Evolutionary conservation across 1,139 yeast genomes (phyloP).

Genomic region (Kurtzmaniella quercitrusa): DNA sequence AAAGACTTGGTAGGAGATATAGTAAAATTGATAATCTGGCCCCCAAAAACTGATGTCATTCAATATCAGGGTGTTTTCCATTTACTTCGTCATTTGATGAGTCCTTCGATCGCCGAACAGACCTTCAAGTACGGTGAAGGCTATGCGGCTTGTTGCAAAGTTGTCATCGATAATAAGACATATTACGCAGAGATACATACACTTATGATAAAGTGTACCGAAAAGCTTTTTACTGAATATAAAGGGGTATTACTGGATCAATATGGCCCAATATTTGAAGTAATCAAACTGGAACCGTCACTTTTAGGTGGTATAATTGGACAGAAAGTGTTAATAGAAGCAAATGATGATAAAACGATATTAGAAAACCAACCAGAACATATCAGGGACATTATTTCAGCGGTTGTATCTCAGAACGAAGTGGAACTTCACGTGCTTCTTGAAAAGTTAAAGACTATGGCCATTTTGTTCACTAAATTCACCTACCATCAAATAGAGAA

Average conservation of each 20-base stretch:
- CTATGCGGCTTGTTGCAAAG: conserved; percentile 15
- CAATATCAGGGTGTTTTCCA: conserved; percentile 37
- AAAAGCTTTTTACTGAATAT: conserved; percentile 19
- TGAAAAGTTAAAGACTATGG: conserved; percentile 29
- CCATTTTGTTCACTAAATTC: conserved; percentile 16
- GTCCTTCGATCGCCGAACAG: conserved; percentile 12
- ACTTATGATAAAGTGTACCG: conserved; percentile 26
- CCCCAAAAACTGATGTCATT: conserved; percentile 25
- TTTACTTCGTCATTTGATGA: conserved; percentile 28
- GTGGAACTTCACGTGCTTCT: conserved; percentile 13
- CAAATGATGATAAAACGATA: not conserved
- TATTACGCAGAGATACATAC: conserved; percentile 33
- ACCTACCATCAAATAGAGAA: conserved; percentile 2
- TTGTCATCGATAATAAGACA: conserved; percentile 29
- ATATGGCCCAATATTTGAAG: conserved; percentile 2
- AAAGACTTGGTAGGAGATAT: conserved; percentile 14
- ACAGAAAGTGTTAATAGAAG: not conserved
- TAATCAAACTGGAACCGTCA: not conserved
- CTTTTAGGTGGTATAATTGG: not conserved
- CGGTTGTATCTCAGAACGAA: not conserved
- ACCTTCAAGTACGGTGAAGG: conserved; percentile 11
- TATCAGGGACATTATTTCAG: not conserved
- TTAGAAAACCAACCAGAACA: not conserved
- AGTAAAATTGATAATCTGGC: conserved; percentile 17
- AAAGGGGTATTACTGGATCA: conserved; percentile 7